Evolutionary conservation across 257 asterid species (phyloP).

Genomic region (Jaltomata sinuosa): DNA sequence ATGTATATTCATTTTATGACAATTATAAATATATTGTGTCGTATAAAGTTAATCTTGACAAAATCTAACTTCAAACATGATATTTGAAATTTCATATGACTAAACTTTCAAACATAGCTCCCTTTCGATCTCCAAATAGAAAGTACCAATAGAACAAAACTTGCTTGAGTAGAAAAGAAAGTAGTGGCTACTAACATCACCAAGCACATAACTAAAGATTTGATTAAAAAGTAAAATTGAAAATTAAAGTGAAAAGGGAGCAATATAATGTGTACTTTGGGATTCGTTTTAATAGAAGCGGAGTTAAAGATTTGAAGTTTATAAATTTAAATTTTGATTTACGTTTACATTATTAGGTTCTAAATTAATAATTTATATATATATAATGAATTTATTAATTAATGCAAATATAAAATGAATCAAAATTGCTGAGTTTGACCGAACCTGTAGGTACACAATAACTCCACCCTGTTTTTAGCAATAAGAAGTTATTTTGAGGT

Average conservation of each 20-base stretch:
- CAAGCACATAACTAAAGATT: background rate
- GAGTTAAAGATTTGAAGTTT: background rate
- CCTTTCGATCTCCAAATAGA: background rate
- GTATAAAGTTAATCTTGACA: background rate
- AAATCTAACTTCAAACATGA: background rate
- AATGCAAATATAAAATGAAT: background rate
- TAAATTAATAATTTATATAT: background rate
- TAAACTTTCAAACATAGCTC: too few species aligned
- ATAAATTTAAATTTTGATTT: background rate
- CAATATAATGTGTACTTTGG: background rate
- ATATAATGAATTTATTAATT: background rate
- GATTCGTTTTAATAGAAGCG: background rate
- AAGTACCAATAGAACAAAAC: background rate
- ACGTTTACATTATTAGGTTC: background rate
- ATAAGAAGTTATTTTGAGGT: background rate
- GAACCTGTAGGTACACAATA: accelerated
- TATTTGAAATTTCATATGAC: background rate
- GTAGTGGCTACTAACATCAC: background rate
- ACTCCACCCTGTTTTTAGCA: background rate
- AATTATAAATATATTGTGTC: background rate
- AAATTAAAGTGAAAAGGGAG: background rate
- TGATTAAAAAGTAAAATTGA: background rate
- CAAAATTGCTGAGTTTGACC: background rate
- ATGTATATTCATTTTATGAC: background rate
- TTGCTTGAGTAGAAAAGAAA: background rate